phyloP scores from a whole-genome alignment of 768 basidiomycete species.

The Amanita muscaria region DNA sequence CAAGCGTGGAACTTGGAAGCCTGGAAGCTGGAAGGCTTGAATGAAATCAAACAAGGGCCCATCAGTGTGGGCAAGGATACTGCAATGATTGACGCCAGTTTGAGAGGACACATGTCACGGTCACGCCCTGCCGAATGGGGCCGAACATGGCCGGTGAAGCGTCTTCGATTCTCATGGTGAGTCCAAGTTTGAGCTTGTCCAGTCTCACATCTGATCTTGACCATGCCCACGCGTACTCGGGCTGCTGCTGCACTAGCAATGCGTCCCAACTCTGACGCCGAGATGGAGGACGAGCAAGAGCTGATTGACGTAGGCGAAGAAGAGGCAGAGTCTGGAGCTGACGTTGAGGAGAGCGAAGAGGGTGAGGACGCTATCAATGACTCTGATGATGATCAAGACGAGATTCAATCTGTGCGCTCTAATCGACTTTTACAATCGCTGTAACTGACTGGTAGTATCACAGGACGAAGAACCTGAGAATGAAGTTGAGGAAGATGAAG shows the following conservation, averaged over 20 bases:
- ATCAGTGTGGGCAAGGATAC: too few species aligned
- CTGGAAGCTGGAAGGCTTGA: too few species aligned
- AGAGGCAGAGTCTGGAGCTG: conserved; percentile 31
- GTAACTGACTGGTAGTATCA: too few species aligned
- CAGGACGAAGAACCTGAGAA: conserved; percentile 11
- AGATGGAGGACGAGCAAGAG: conserved; percentile 12
- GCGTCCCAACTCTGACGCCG: conserved; percentile 24
- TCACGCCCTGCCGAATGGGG: too few species aligned
- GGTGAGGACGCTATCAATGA: conserved; percentile 21
- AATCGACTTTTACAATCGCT: background rate
- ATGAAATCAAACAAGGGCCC: too few species aligned
- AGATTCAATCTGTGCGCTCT: conserved; percentile 11
- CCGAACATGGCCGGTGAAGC: too few species aligned
- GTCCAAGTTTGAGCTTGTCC: conserved; percentile 2
- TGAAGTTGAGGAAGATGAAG: conserved; percentile 26
- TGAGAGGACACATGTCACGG: too few species aligned
- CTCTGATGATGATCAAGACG: conserved; percentile 22
- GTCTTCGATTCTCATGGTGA: conserved; percentile 6
- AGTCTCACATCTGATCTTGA: conserved; percentile 4
- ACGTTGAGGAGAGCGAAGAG: conserved; percentile 29
- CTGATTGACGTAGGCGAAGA: conserved; percentile 22
- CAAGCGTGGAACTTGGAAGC: too few species aligned
- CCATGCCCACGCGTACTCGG: conserved; percentile 26
- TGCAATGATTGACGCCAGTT: too few species aligned
- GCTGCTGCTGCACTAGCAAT: conserved; percentile 26